These are phyloP conservation scores for Xylaria flabelliformis DNA, from an alignment of 495 filamentous ascomycete genomes.

Conservation along the genomic window DNA sequence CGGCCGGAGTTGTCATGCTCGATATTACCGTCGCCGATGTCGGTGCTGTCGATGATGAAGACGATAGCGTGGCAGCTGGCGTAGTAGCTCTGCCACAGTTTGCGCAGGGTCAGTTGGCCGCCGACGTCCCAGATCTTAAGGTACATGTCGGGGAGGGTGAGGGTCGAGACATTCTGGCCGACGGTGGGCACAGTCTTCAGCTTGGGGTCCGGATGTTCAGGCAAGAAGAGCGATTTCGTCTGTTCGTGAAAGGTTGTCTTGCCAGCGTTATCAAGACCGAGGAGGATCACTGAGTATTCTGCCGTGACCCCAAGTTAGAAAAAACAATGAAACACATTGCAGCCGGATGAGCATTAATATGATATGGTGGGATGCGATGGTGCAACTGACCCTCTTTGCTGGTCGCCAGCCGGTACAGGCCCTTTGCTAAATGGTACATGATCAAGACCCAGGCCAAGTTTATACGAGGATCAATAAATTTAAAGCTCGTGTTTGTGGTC, in stretches of 20 bases:
- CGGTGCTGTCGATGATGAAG: constrained; percentile 93
- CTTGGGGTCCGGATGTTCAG: constrained; percentile 63
- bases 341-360: neutral
- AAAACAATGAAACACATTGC: neutral
- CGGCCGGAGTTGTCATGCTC: constrained; percentile 65
- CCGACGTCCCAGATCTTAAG: constrained; percentile 99
- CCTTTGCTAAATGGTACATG: constrained; percentile 98
- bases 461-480: neutral
- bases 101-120: constrained; percentile 85
- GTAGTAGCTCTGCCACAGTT: constrained; percentile 97
- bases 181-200: constrained; percentile 91
- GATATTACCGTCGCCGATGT: constrained; percentile 81
- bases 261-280: constrained; percentile 96
- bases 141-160: constrained; percentile 88
- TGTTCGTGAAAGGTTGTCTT: constrained; percentile 98
- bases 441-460: constrained; percentile 26
- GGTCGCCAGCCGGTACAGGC: constrained; percentile 89
- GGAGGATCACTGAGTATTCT: constrained; percentile 98
- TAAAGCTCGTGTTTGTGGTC: neutral
- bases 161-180: constrained; percentile 93
- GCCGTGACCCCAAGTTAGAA: constrained; percentile 24
- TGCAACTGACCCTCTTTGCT: constrained; percentile 81
- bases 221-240: constrained; percentile 85
- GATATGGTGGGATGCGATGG: neutral
- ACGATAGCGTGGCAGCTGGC: constrained; percentile 92